Percentiles rank a stretch among this genome's conserved stretches.
These are phyloP conservation scores for Dendrostoma leiphaemia DNA, from an alignment of 2,329 filamentous ascomycete species.

Conservation along the genomic window DNA sequence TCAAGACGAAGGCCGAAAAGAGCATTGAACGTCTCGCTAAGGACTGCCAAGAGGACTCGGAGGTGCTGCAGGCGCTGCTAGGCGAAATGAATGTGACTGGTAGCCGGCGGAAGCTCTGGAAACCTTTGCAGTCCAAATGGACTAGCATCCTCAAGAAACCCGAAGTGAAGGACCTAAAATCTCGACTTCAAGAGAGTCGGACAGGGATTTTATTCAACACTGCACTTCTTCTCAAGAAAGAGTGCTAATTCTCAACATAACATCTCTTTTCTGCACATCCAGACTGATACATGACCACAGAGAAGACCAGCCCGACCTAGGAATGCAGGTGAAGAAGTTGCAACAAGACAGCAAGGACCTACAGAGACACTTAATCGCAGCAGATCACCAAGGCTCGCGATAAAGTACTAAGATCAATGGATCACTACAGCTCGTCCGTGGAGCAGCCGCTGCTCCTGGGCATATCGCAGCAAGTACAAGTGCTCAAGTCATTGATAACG, in stretches of 20 bases:
- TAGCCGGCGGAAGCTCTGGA: not conserved
- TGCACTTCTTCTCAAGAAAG: conserved; percentile 5
- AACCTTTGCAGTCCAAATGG: conserved; percentile 18
- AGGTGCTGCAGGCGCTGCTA: conserved; percentile 4
- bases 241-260: not conserved
- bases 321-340: not conserved
- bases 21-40: conserved; percentile 8
- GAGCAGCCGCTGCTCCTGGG: not conserved
- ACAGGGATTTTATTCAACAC: conserved; percentile 21
- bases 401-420: not conserved
- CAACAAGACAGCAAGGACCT: not conserved
- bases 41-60: conserved; percentile 10
- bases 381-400: not conserved
- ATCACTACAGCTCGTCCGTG: not conserved
- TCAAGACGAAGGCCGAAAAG: conserved; percentile 10
- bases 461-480: not conserved
- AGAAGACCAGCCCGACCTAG: not conserved
- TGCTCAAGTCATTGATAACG: not conserved
- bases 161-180: conserved; percentile 20
- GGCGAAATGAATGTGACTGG: conserved; percentile 12
- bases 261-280: not conserved
- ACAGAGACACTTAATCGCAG: not conserved
- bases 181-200: conserved; percentile 7
- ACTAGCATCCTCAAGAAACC: conserved; percentile 21
- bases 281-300: not conserved